Evolutionary conservation across 345 rosid genomes (phyloP), one percentile per base, ranked within the genome.

Genomic region (Odontarrhena argentea): DNA sequence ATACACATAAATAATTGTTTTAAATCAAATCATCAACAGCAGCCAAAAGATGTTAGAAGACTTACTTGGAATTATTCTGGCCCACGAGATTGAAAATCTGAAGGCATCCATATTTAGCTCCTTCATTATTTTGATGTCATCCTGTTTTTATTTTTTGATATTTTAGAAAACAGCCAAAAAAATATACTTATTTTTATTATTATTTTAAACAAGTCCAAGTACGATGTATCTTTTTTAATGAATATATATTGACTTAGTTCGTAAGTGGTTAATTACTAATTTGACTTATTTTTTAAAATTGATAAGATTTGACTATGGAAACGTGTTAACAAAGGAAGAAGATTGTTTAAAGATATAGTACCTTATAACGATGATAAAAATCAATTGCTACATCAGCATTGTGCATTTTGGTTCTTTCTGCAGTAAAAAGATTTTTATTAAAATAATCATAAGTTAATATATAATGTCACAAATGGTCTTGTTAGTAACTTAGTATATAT

Each of bases 21-120:
- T 25, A 35, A 22, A 41, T n/a, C 10, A 1, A 53, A 26, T 26
- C 1, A 28, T 22, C 8, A 18, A 15, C 1, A 30, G 30, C 6
- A 32, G 6, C 36, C 32, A 6, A 24, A 12, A 12, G 22, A 18
- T 11, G 4, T 32, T 3, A 0, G 45, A 62, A 51, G 5, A 1
- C 75, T 65, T 74, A 83, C 87, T 57, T 0, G 87, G 87, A 32
- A 82, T 57, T 40, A 85, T 55, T 75, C 85, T 59, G 15, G 85
- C 36, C 89, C 89, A 83, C 12, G 87, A 81, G 35, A 85, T 82
- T 7, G 87, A 85, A 45, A 83, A 76, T 66, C 84, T 64, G 42
- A 77, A 83, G 60, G 85, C 87, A 60, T 85, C 85, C 64, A 83
- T 65, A 22, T 79, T 78, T 73, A 83, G 72, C 50, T 83, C 79